Percentiles rank a stretch among this genome's conserved stretches.
These are phyloP conservation scores for Rhizoclosmatium sp. DNA, from an alignment of 192 early-diverging fungal genomes.

Conservation along the genomic window DNA sequence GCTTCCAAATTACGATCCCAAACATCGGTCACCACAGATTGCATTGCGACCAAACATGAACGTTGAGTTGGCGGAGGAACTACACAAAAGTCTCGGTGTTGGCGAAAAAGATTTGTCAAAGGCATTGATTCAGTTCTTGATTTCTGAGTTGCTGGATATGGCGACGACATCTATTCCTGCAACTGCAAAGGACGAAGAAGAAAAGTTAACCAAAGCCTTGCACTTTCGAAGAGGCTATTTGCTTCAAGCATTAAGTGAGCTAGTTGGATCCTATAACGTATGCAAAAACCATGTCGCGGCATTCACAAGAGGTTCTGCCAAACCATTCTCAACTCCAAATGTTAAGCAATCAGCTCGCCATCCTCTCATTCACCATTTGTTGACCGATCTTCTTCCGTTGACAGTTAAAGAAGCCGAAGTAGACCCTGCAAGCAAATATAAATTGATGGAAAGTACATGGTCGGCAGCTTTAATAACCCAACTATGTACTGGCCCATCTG, in stretches of 20 bases:
- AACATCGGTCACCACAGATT: conserved; percentile 68
- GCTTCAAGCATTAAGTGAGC: conserved; percentile 85
- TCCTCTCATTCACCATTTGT: conserved; percentile 64
- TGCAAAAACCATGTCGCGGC: conserved; percentile 59
- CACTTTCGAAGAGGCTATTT: conserved; percentile 75
- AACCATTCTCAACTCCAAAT: conserved; percentile 34
- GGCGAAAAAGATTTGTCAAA: conserved; percentile 56
- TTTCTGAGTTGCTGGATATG: conserved; percentile 57
- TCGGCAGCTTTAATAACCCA: conserved; percentile 42
- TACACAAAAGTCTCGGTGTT: neutral
- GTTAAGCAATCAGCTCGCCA: conserved; percentile 44
- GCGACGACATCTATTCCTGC: neutral
- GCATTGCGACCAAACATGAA: conserved; percentile 44
- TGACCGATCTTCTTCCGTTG: conserved; percentile 65
- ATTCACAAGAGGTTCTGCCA: conserved; percentile 54
- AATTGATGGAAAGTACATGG: conserved; percentile 50
- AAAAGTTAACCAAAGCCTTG: neutral
- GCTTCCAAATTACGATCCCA: conserved; percentile 71
- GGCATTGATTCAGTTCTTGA: conserved; percentile 61
- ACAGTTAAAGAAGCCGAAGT: conserved; percentile 14
- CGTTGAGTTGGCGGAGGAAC: neutral
- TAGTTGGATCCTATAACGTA: conserved; percentile 85
- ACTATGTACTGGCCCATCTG: conserved; percentile 47
- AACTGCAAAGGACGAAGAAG: neutral
- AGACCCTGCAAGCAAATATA: conserved; percentile 14